Percentiles rank a stretch among this genome's conserved stretches.
These are phyloP conservation scores for Herpetospermum pedunculosum DNA, from an alignment of 306 rosid species.

Conservation along the genomic window DNA sequence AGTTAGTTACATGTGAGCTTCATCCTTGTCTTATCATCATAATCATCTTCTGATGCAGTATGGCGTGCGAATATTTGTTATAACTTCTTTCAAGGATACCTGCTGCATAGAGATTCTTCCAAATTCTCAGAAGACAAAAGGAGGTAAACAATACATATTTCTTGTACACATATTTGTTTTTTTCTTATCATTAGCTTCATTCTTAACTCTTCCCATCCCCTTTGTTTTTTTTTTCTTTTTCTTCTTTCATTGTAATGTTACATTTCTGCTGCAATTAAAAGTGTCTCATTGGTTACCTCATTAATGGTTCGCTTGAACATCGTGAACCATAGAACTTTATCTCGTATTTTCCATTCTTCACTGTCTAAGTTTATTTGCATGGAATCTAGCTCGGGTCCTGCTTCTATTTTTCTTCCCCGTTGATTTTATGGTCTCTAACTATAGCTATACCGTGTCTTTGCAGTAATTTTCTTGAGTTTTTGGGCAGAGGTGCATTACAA, in stretches of 20 bases:
- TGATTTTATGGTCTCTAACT: neutral
- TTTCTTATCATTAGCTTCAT: neutral
- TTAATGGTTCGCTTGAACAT: neutral
- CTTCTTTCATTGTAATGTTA: neutral
- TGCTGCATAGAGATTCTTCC: constrained; percentile 87
- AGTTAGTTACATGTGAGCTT: constrained; percentile 2
- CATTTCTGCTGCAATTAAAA: neutral
- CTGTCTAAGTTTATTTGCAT: neutral
- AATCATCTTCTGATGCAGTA: constrained; percentile 32
- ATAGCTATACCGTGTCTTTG: constrained; percentile 9
- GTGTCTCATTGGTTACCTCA: neutral
- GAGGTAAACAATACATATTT: constrained; percentile 30
- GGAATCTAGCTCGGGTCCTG: neutral
- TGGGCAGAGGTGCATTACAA: constrained; percentile 99
- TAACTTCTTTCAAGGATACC: constrained; percentile 81
- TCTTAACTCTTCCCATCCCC: neutral
- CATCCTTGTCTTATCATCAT: constrained; percentile 11
- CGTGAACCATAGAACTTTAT: neutral
- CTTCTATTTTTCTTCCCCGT: neutral
- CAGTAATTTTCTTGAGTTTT: constrained; percentile 80
- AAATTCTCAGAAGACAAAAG: constrained; percentile 37
- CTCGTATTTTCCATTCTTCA: neutral
- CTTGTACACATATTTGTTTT: too few relatives aligned
- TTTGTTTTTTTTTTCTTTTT: neutral
- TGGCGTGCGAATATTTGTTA: constrained; percentile 53